Evolutionary conservation across 1,284 basidiomycete genomes (phyloP), one percentile per base, ranked within the genome.

Genomic region (Naganishia sp.): DNA sequence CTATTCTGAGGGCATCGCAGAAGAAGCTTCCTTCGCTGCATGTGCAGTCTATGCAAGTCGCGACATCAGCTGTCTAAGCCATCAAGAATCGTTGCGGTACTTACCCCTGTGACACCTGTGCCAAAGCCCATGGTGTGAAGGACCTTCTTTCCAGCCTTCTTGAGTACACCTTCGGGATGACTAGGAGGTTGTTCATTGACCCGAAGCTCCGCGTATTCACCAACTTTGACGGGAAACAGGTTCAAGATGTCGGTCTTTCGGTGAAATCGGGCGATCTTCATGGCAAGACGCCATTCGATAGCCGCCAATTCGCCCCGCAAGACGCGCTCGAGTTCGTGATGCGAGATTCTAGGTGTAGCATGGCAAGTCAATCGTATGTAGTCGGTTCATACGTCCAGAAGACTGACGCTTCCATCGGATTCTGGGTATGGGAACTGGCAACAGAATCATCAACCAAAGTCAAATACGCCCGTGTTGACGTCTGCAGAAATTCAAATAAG

Each of bases 271-370:
- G 59, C 59, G 10, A 61, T 50, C 36, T 61, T 61, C 59, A 61
- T 61, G 36, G 59, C 59, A 18, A 61, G 48, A 23, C 59, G 59
- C 59, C 59, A 61, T 61, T 61, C 59, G 59, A 61, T 61, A 13
- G 59, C 59, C 6, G 59, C 48, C 10, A 61, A 23, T 52, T 61
- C 59, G 11, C 10, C 59, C 11, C 59, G 59, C 2, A 50, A 23
- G 33, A 61, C 49, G 25, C 59, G 59, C 49, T 61, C 59, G 5
- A 61, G 48, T 28, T 61, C 59, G 23, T 61, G 48, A n/a, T 61
- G 59, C 23, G 59, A 61, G n/a, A 61, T 43, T 43, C 59, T 61
- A 23, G 16, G 28, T 48, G 10, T 9, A 21, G 23, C 23, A 11
- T 28, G n/a, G n/a, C 6, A 16, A 11, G 6, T n/a, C 18, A 49